phyloP scores from a whole-genome alignment of 768 basidiomycete species.

The Russula lepida region DNA sequence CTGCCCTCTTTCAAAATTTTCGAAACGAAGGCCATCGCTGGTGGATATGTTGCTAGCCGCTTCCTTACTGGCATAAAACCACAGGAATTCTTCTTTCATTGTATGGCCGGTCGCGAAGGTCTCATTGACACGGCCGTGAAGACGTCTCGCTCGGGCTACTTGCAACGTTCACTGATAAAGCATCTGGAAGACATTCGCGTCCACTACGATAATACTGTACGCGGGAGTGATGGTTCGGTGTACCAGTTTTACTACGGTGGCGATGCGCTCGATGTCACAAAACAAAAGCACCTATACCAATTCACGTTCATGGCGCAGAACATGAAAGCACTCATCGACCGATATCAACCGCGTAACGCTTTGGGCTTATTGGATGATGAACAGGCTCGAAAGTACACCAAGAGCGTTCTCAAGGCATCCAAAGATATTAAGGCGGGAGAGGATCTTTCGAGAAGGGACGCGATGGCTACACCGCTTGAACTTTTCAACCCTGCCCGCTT shows the following conservation, averaged over 20 bases:
- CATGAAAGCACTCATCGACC: constrained; percentile 65
- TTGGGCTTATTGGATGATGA: constrained; percentile 52
- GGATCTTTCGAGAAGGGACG: constrained; percentile 44
- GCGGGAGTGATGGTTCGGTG: constrained; percentile 86
- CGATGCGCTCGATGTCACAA: constrained; percentile 92
- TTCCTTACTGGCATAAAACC: constrained; percentile 98
- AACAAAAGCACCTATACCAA: constrained; percentile 89
- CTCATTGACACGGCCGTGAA: constrained; percentile 99
- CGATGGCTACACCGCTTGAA: constrained; percentile 65
- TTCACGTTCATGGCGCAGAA: constrained; percentile 93
- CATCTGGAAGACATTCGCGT: constrained; percentile 94
- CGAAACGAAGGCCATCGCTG: constrained; percentile 96
- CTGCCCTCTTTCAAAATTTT: constrained; percentile 94
- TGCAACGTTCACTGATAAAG: constrained; percentile 97
- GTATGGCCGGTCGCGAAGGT: constrained; percentile 99
- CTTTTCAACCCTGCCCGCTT: constrained; percentile 69
- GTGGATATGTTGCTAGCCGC: constrained; percentile 95
- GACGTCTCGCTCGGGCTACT: constrained; percentile 95
- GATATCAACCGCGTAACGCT: constrained; percentile 54
- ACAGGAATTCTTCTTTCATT: constrained; percentile 99
- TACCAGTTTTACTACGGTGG: constrained; percentile 98
- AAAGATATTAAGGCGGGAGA: constrained; percentile 35
- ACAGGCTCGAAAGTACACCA: constrained; percentile 73
- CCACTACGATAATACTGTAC: constrained; percentile 97
- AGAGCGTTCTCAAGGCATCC: constrained; percentile 76